phyloP scores from a whole-genome alignment of 495 filamentous ascomycete genomes.

The Terfezia claveryi region DNA sequence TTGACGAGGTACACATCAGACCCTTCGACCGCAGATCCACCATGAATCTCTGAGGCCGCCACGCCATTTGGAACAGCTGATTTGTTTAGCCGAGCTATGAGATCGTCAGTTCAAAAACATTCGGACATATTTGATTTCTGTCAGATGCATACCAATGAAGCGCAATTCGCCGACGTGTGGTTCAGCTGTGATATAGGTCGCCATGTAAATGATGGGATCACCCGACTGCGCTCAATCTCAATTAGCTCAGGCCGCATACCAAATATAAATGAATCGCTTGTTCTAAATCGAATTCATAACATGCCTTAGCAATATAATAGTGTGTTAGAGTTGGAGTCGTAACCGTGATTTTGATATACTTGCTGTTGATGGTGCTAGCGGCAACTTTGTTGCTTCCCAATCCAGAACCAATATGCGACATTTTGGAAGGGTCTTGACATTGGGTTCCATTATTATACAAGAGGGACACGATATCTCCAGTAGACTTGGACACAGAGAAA shows the following conservation, averaged over 20 bases:
- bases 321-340: slow-evolving; percentile 37
- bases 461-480: slow-evolving; percentile 42
- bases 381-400: slow-evolving; percentile 37
- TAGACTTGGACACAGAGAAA: slow-evolving; percentile 34
- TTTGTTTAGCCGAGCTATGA: slow-evolving; percentile 30
- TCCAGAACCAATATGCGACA: slow-evolving; percentile 38
- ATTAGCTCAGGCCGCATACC: neutral
- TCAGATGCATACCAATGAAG: slow-evolving; percentile 24
- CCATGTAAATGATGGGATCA: slow-evolving; percentile 38
- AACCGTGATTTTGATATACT: slow-evolving; percentile 34
- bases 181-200: slow-evolving; percentile 38
- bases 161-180: slow-evolving; percentile 40
- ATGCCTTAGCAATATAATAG: slow-evolving; percentile 36
- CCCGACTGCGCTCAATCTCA: slow-evolving; percentile 16
- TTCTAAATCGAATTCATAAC: neutral
- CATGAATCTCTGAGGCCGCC: slow-evolving; percentile 29
- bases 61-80: slow-evolving; percentile 31
- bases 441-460: slow-evolving; percentile 34
- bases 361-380: slow-evolving; percentile 21
- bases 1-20: slow-evolving; percentile 39
- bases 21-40: slow-evolving; percentile 33
- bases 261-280: neutral
- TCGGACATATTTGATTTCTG: neutral
- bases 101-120: neutral
- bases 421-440: slow-evolving; percentile 30